Percentiles rank a stretch among this genome's conserved stretches.
Conservation (phyloP, 2,329 filamentous ascomycete species). For the Xylariaceae sp. region DNA sequence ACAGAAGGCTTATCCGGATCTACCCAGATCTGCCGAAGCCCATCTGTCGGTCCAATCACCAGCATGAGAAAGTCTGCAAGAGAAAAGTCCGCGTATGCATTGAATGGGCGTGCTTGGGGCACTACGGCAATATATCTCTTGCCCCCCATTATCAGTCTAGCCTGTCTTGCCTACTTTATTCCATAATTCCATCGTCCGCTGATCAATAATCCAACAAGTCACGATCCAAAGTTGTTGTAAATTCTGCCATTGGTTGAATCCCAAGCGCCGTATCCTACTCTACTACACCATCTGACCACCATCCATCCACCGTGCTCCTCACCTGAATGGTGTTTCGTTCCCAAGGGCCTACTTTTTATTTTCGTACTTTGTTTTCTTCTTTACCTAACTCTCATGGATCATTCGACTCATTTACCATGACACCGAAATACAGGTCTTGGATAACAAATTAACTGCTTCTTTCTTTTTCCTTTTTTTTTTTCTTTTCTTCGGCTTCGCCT, state of each 20-base stretch:
- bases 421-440: conserved; percentile 16
- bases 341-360: conserved; percentile 6
- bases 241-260: conserved; percentile 20
- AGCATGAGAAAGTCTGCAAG: conserved; percentile 23
- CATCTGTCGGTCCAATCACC: conserved; percentile 29
- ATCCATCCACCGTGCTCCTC: conserved; percentile 16
- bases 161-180: background rate
- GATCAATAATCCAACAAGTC: conserved; percentile 8
- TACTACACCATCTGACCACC: conserved; percentile 28
- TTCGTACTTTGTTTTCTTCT: background rate
- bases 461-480: background rate
- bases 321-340: conserved; percentile 19
- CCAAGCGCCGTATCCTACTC: conserved; percentile 25
- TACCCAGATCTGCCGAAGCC: conserved; percentile 31
- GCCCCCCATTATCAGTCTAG: background rate
- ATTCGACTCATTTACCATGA: conserved; percentile 21
- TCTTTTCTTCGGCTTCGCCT: conserved; percentile 11
- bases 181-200: background rate
- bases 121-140: background rate
- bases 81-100: background rate
- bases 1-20: conserved; percentile 22
- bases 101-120: background rate
- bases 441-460: background rate
- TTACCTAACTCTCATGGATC: conserved; percentile 14
- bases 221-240: background rate